Evolutionary conservation across 495 filamentous ascomycete species (phyloP).

Genomic region (Annulohypoxylon stygium): DNA sequence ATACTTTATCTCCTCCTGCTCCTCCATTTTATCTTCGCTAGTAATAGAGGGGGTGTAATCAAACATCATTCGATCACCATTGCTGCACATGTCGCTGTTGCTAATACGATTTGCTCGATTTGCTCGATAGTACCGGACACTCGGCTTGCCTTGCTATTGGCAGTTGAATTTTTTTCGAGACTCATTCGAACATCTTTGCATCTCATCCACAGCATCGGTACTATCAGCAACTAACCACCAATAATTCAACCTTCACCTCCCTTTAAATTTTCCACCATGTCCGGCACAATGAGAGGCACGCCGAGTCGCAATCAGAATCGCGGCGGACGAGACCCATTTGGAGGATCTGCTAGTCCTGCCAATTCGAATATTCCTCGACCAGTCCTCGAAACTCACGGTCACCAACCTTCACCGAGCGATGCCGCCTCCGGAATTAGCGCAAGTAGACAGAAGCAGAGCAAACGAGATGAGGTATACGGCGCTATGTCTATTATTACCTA

Average conservation of each 20-base stretch:
- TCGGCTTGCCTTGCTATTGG: conserved; percentile 25
- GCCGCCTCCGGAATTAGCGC: conserved; percentile 82
- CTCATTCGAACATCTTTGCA: conserved; percentile 16
- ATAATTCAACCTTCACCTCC: conserved; percentile 4
- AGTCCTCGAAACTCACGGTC: conserved; percentile 72
- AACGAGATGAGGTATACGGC: conserved; percentile 92
- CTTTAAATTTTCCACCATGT: conserved; percentile 33
- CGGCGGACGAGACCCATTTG: conserved; percentile 73
- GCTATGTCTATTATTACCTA: conserved; percentile 4
- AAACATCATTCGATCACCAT: conserved; percentile 42
- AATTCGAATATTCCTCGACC: conserved; percentile 86
- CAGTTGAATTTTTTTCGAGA: conserved; percentile 29
- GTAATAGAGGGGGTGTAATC: conserved; percentile 30
- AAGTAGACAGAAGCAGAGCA: conserved; percentile 92
- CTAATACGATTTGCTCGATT: conserved; percentile 18
- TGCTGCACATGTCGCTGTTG: conserved; percentile 20
- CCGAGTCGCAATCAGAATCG: conserved; percentile 71
- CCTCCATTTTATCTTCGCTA: conserved; percentile 24
- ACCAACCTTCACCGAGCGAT: conserved; percentile 66
- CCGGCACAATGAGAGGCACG: conserved; percentile 69
- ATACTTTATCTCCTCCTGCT: conserved; percentile 25
- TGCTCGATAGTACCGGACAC: conserved; percentile 10
- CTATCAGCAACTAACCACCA: conserved; percentile 5
- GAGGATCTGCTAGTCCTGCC: conserved; percentile 69
- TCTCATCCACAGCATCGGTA: conserved; percentile 23